These are phyloP conservation scores for Chaetomidium leptoderma DNA, from an alignment of 495 filamentous ascomycete genomes.

Conservation along the genomic window DNA sequence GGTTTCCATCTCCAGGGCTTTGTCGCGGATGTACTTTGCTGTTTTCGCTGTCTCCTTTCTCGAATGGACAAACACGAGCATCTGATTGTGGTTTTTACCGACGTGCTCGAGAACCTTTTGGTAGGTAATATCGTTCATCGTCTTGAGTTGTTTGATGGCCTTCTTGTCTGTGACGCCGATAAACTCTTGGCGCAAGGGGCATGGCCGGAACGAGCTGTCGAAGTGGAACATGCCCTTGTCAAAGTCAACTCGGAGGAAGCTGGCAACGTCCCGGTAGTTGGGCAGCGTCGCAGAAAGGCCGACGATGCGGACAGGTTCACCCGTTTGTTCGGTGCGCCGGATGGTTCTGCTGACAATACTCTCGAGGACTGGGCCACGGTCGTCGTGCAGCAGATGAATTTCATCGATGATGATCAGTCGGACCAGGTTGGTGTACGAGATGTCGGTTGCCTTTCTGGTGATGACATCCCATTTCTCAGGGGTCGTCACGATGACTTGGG, in stretches of 20 bases:
- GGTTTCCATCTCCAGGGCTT: conserved; percentile 90
- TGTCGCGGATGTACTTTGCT: conserved; percentile 90
- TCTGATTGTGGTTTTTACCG: conserved; percentile 82
- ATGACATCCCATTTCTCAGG: conserved; percentile 99
- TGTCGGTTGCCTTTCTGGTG: conserved; percentile 93
- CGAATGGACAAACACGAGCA: conserved; percentile 98
- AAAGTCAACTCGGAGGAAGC: conserved; percentile 87
- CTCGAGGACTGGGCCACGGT: conserved; percentile 93
- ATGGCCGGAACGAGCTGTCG: conserved; percentile 89
- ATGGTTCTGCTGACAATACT: conserved; percentile 95
- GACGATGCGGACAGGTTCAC: conserved; percentile 83
- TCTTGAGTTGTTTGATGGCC: conserved; percentile 97
- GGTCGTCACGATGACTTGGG: conserved; percentile 97
- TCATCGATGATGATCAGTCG: conserved; percentile 95
- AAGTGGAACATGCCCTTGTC: conserved; percentile 90
- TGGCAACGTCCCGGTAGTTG: conserved; percentile 95
- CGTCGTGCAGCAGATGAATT: conserved; percentile 95
- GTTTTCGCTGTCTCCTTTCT: conserved; percentile 98
- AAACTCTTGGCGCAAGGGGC: conserved; percentile 92
- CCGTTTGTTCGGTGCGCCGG: conserved; percentile 85
- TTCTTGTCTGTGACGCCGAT: conserved; percentile 98
- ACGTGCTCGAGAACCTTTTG: conserved; percentile 97
- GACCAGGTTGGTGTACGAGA: conserved; percentile 95
- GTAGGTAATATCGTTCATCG: conserved; percentile 98
- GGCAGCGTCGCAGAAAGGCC: conserved; percentile 93